phyloP scores from a whole-genome alignment of 2,329 filamentous ascomycete species.

The Epichloe gansuensis region DNA sequence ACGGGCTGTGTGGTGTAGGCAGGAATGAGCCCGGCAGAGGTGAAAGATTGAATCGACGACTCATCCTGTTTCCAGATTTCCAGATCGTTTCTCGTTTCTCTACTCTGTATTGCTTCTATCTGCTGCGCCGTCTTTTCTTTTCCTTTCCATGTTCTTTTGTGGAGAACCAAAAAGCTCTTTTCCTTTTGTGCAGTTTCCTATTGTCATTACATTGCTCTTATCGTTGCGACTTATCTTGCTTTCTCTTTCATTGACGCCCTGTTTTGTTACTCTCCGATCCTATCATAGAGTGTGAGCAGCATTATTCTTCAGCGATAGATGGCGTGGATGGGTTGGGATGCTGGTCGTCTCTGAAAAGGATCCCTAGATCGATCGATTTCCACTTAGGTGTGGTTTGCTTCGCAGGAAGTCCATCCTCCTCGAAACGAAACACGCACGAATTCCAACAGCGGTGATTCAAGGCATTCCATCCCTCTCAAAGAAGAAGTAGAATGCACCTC shows the following conservation, averaged over 20 bases:
- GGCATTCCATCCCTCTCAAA: background rate
- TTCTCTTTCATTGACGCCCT: background rate
- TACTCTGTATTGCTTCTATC: background rate
- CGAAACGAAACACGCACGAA: background rate
- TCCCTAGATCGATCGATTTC: slow-evolving; percentile 3
- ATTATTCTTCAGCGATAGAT: background rate
- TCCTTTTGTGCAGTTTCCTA: background rate
- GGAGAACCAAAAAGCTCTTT: background rate
- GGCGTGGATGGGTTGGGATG: background rate
- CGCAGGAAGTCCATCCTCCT: background rate
- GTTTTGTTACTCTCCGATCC: background rate
- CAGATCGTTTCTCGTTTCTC: background rate
- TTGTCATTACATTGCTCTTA: background rate
- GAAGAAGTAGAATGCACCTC: slow-evolving; percentile 25
- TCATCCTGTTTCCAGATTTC: background rate
- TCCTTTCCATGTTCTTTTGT: background rate
- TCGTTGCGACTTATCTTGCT: background rate
- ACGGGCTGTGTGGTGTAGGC: background rate
- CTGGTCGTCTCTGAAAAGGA: slow-evolving; percentile 9
- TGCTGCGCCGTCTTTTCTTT: background rate
- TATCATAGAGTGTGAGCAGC: background rate
- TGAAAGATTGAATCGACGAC: background rate
- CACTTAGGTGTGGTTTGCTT: slow-evolving; percentile 7
- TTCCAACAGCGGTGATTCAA: too few relatives aligned
- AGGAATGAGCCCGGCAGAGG: background rate